Base-by-base conservation (phyloP, 2,329 filamentous ascomycete genomes). In the Colletotrichum lentis region DNA sequence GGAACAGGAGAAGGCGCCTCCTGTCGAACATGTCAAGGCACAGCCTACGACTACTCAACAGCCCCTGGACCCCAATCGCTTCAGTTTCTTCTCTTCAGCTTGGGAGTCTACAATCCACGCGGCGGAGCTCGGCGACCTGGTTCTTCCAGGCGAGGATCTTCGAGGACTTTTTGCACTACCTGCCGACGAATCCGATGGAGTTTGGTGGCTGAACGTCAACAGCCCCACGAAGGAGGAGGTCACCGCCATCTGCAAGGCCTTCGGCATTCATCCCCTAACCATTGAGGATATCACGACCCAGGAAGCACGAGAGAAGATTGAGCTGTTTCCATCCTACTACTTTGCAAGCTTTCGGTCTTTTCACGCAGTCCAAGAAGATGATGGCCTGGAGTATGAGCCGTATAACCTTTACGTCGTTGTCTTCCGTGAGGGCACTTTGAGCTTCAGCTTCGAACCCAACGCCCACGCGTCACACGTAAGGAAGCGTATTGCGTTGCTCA, bases 201-300 rank as follows among this genome's bases (percentile, higher is more conserved):
- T 97, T n/a, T 99, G 95, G 94, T 99, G 96, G 96, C 85, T 99
- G 58, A 97, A 99, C 75, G 91, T 97, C 77, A 91, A 95, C 77
- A 93, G 92, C 73, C 93, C 95, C 1, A 94, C 91, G 1, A 92
- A 94, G 75, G 94, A 95, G 67, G 96, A 98, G 77, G 89, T 97
- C 22, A 89, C 90, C 50, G 90, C 90, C 37, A 90, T 99, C 70
- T 97, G 93, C 83, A 94, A 94, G 75, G 94, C 96, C 5, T 99
- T 99, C 79, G 93, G 93, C 16, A 92, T 99, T 62, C 96, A 99
- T 79, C 95, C 95, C 41, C 83, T 99, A 78, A 99, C 96, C 0
- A 92, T 95, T 46, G 96, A 99, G 79, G 96, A 99, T 83, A 97
- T 99, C 73, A 90, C 91, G 69, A 97, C 93, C 0, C 94, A 97